Conservation (phyloP, 352 stramenopile genomes). For the Phytopythium kandeliae region DNA sequence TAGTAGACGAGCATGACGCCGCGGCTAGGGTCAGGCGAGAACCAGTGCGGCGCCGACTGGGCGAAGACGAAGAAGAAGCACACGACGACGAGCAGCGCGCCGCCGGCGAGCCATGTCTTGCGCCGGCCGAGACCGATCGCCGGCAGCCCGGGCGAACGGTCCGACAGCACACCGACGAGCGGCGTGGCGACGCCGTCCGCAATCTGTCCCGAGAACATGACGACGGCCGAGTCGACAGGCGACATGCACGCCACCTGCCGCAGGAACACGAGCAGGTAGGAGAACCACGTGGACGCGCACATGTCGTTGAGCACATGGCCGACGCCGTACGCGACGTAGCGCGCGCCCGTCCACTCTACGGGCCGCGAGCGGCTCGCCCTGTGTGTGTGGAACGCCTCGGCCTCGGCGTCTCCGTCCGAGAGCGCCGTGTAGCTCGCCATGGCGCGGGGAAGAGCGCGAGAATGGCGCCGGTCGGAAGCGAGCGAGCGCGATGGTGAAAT, state of each 20-base stretch:
- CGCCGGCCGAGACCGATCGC: constrained; percentile 59
- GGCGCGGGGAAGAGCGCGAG: not conserved
- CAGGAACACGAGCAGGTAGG: constrained; percentile 82
- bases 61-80: constrained; percentile 87
- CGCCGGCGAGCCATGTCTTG: constrained; percentile 72
- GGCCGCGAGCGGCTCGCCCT: constrained; percentile 5
- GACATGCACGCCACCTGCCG: constrained; percentile 53
- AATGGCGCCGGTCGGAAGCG: no score
- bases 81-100: constrained; percentile 63
- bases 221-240: constrained; percentile 70
- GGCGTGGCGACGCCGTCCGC: constrained; percentile 75
- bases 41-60: constrained; percentile 50
- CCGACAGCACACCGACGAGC: constrained; percentile 71
- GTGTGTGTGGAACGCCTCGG: not conserved
- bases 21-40: constrained; percentile 46
- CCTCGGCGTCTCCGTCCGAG: constrained; percentile 5
- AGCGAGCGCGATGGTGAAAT: no score
- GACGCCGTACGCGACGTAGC: constrained; percentile 72
- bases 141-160: constrained; percentile 56
- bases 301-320: constrained; percentile 87
- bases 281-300: constrained; percentile 87
- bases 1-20: constrained; percentile 70
- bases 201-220: constrained; percentile 86
- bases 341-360: constrained; percentile 41
- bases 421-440: constrained; percentile 14